phyloP scores from a whole-genome alignment of 345 rosid species.

The Ceriops tagal region DNA sequence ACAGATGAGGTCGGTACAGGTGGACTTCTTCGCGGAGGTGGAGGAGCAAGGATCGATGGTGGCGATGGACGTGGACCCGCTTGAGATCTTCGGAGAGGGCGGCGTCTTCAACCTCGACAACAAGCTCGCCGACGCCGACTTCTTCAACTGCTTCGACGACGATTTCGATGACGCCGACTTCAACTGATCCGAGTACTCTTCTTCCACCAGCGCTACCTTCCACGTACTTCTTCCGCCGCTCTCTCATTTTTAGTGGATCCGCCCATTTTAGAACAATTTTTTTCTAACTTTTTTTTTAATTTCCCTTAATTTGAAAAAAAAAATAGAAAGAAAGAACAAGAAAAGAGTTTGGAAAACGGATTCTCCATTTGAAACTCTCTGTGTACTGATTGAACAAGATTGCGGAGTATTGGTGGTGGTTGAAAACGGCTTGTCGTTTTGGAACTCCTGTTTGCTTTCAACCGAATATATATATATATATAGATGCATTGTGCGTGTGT shows the following conservation, averaged over 20 bases:
- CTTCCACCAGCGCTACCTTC: background rate
- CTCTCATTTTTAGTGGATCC: background rate
- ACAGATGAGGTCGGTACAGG: constrained; percentile 64
- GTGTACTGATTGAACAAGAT: too few relatives aligned
- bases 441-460: too few relatives aligned
- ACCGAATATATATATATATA: too few relatives aligned
- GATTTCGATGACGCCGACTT: constrained; percentile 81
- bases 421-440: too few relatives aligned
- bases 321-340: too few relatives aligned
- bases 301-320: too few relatives aligned
- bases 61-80: constrained; percentile 85
- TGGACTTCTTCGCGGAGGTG: constrained; percentile 56
- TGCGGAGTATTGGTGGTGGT: too few relatives aligned
- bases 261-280: too few relatives aligned
- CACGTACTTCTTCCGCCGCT: background rate
- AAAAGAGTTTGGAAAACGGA: too few relatives aligned
- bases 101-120: constrained; percentile 48
- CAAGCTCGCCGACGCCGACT: constrained; percentile 81
- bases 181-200: constrained; percentile 34
- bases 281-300: too few relatives aligned
- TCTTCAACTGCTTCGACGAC: constrained; percentile 85
- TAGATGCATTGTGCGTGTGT: too few relatives aligned
- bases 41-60: constrained; percentile 68
- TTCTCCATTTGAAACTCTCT: too few relatives aligned
- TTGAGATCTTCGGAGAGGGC: constrained; percentile 67